phyloP scores from a whole-genome alignment of 2,329 filamentous ascomycete genomes.

The Aschersonia sp. region DNA sequence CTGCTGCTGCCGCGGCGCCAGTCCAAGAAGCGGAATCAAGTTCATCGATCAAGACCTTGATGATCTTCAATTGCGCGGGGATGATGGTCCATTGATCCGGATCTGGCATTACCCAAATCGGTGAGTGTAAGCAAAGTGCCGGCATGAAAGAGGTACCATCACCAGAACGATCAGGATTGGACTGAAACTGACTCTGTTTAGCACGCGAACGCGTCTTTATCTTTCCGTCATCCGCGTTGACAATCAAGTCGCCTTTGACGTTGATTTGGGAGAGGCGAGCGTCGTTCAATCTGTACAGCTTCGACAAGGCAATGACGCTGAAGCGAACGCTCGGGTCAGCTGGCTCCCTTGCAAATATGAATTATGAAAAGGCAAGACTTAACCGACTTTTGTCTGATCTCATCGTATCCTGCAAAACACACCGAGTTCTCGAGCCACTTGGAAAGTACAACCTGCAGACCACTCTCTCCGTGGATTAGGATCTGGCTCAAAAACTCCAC shows the following conservation, averaged over 20 bases:
- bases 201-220: constrained; percentile 93
- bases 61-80: constrained; percentile 79
- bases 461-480: constrained; percentile 63
- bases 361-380: not conserved
- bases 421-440: constrained; percentile 98
- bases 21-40: constrained; percentile 65
- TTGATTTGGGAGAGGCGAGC: constrained; percentile 61
- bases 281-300: constrained; percentile 80
- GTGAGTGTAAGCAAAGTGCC: not conserved
- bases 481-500: constrained; percentile 83
- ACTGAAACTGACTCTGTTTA: constrained; percentile 49
- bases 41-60: constrained; percentile 92
- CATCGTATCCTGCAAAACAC: constrained; percentile 95
- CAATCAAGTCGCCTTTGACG: constrained; percentile 85
- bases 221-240: constrained; percentile 54
- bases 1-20: constrained; percentile 44
- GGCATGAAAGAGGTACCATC: too few species aligned
- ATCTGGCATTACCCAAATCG: constrained; percentile 28
- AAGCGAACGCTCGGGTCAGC: constrained; percentile 12
- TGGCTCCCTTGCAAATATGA: not conserved
- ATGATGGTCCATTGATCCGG: constrained; percentile 84
- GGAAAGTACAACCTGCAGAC: constrained; percentile 75
- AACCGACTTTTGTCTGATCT: constrained; percentile 85
- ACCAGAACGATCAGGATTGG: too few species aligned
- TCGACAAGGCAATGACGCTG: constrained; percentile 83